Evolutionary conservation across 1,284 basidiomycete genomes (phyloP).

Genomic region (Cutaneotrichosporon sp.): DNA sequence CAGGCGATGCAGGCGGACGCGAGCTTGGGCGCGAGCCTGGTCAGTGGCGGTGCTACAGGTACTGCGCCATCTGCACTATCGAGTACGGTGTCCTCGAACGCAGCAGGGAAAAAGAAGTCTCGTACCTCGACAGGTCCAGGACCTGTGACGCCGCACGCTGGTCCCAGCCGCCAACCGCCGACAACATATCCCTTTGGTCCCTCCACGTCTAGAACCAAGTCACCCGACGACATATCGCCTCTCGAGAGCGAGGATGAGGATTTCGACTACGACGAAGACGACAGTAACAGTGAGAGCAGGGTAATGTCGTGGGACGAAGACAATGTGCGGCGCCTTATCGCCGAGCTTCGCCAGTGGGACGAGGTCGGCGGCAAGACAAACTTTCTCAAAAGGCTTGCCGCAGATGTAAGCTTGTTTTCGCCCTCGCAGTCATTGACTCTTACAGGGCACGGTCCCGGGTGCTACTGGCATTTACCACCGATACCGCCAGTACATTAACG

Average conservation of each 20-base stretch:
- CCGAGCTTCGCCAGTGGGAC: neutral
- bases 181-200: neutral
- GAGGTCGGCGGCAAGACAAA: neutral
- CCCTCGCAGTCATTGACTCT: too few relatives aligned
- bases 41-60: too few relatives aligned
- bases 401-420: neutral
- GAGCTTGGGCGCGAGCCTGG: too few relatives aligned
- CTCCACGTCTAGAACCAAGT: neutral
- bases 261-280: neutral
- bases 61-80: conserved; percentile 5
- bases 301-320: neutral
- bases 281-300: neutral
- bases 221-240: neutral
- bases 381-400: neutral
- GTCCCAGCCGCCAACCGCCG: neutral
- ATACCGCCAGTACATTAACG: neutral
- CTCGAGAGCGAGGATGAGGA: neutral
- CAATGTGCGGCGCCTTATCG: neutral
- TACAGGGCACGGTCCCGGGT: neutral
- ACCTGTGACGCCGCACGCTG: conserved; percentile 19
- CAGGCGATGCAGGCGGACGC: too few relatives aligned
- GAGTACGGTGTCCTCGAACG: conserved; percentile 21
- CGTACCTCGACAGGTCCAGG: conserved; percentile 14
- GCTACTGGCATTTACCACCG: conserved; percentile 1
- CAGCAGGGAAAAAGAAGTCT: neutral